phyloP scores from a whole-genome alignment of 805 yeast genomes.

The Yarrowia alimentaria region DNA sequence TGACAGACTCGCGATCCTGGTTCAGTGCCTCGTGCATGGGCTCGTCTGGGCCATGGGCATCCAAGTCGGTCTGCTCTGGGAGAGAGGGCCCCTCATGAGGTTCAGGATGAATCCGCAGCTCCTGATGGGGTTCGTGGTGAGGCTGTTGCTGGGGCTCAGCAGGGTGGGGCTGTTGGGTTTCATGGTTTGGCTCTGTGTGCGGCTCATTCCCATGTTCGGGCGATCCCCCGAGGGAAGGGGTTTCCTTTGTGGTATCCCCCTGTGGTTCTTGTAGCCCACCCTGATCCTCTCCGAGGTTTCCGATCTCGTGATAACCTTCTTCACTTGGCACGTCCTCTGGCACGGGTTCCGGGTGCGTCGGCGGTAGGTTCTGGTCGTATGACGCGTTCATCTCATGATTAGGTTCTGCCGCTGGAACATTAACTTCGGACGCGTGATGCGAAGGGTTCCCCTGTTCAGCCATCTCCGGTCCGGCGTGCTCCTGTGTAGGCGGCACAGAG shows the following conservation, averaged over 20 bases:
- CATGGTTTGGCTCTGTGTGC: background rate
- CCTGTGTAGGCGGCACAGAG: background rate
- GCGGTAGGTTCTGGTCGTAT: background rate
- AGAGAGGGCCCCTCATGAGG: too few species aligned
- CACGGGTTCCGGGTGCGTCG: slow-evolving; percentile 9
- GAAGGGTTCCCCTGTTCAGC: background rate
- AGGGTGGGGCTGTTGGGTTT: background rate
- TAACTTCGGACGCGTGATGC: background rate
- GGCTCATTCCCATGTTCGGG: too few species aligned
- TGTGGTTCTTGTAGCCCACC: too few species aligned
- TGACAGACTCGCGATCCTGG: background rate
- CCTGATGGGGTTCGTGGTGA: background rate
- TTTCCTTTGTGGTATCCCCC: too few species aligned
- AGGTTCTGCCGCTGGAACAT: slow-evolving; percentile 15
- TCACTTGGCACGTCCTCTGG: slow-evolving; percentile 10
- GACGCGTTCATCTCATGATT: slow-evolving; percentile 15
- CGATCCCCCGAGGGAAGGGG: too few species aligned
- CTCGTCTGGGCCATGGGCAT: slow-evolving; percentile 6
- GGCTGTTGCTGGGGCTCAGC: background rate
- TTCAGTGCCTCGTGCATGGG: slow-evolving; percentile 6
- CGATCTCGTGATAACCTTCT: background rate
- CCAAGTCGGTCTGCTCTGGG: slow-evolving; percentile 10
- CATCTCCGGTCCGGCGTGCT: background rate
- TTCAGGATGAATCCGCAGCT: too few species aligned
- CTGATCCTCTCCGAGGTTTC: too few species aligned